Base-by-base conservation (phyloP, 805 yeast genomes). In the Cyberlindnera maclurae region DNA sequence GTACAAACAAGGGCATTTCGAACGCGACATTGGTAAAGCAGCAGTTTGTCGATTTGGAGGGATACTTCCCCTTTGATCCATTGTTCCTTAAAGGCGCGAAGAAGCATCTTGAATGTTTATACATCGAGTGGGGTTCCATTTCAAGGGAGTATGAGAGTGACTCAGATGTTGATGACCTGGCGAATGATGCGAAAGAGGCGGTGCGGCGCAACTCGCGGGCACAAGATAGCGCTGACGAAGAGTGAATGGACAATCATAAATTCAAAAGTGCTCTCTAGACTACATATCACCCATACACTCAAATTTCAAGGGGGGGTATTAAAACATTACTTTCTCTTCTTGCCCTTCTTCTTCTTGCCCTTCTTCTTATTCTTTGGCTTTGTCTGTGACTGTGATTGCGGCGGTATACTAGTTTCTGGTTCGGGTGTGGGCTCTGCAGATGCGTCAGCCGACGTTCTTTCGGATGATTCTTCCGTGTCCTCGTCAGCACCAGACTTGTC, bases 11-110 rank as follows among this genome's bases (percentile, higher is more conserved):
- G 22, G 40, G 40, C 33, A 39, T 34, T 54, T 53, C 26, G 56
- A 64, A 52, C 22, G 69, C 71, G 38, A 67, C 75, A 47, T 70
- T 70, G 24, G 75, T 77, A 39, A 79, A 79, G 52, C 89, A 84
- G 55, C 96, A 88, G 54, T 87, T 85, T 54, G 71, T 84, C 48
- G 95, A 87, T 52, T 67, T 90, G 37, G 96, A 89, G 58, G 88
- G 93, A n/a, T 90, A 87, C 58, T 90, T 90, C 62, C 98, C 98
- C 11, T 90, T 85, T 58, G 97, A 90, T 65, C 98, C 98, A 1
- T 62, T 93, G 44, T 75, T 83, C 36, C 70, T 90, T 45, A 82
- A 79, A 33, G 62, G 62, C 10, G 73, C 85, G 34, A 76, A 79
- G 50, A 58, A 62, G 29, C 57, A 76, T 26, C 63, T 93, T 40